Percentiles rank a stretch among this genome's conserved stretches.
Evolutionary conservation across 2,329 filamentous ascomycete genomes (phyloP).

Genomic region (Capronia coronata): DNA sequence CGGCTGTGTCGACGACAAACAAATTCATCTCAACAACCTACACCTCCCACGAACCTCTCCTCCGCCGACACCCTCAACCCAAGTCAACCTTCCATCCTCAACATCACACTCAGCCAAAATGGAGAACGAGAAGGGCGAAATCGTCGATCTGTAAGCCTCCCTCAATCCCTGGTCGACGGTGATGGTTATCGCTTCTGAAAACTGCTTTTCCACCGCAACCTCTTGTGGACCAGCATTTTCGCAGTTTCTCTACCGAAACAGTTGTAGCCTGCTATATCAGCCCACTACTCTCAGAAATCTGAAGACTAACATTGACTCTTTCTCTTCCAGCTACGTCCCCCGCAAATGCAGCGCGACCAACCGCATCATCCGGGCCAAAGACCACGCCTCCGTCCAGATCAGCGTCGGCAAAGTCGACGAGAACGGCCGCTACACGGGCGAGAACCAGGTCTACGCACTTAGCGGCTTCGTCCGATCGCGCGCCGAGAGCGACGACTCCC

Average conservation of each 20-base stretch:
- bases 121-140: slow-evolving; percentile 99
- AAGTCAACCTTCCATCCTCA: background rate
- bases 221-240: too few species aligned
- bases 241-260: too few species aligned
- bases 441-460: slow-evolving; percentile 95
- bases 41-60: background rate
- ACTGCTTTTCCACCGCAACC: too few species aligned
- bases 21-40: too few species aligned
- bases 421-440: slow-evolving; percentile 92
- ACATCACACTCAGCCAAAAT: slow-evolving; percentile 54
- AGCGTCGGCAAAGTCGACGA: slow-evolving; percentile 97
- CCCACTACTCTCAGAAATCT: too few species aligned
- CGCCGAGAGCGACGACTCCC: slow-evolving; percentile 93
- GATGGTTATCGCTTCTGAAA: too few species aligned
- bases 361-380: slow-evolving; percentile 99
- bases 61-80: background rate
- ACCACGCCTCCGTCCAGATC: slow-evolving; percentile 98
- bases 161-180: too few species aligned
- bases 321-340: slow-evolving; percentile 71
- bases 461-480: slow-evolving; percentile 96
- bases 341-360: slow-evolving; percentile 98
- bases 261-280: too few species aligned
- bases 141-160: slow-evolving; percentile 82
- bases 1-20: slow-evolving; percentile 3
- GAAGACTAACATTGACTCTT: background rate